A percentile compares a stretch with the other conserved stretches of the same genome.
Conservation (phyloP, 768 basidiomycete genomes). For the Coprinopsis marcescibilis region DNA sequence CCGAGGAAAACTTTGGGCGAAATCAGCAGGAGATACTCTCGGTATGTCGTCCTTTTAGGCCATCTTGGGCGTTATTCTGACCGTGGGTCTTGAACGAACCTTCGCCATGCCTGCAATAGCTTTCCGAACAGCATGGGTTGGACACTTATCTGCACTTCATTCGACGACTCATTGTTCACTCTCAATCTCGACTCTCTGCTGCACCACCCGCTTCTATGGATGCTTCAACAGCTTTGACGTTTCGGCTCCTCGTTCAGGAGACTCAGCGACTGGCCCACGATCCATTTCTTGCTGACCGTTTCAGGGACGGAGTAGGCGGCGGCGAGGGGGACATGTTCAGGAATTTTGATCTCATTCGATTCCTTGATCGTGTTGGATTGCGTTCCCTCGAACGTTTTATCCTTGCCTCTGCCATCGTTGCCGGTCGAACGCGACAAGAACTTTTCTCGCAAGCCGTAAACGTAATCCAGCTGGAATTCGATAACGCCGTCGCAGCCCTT, state of each 20-base stretch:
- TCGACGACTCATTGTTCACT: conserved; percentile 88
- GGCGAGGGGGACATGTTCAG: conserved; percentile 82
- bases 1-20: conserved; percentile 94
- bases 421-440: conserved; percentile 50
- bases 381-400: conserved; percentile 76
- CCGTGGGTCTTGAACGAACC: conserved; percentile 10
- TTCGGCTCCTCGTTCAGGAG: conserved; percentile 83
- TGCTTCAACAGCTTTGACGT: conserved; percentile 71
- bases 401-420: conserved; percentile 68
- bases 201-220: conserved; percentile 56
- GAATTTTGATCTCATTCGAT: conserved; percentile 78
- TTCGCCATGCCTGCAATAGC: conserved; percentile 50
- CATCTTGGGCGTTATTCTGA: conserved; percentile 11
- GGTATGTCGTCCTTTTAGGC: conserved; percentile 43
- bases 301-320: conserved; percentile 85
- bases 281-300: conserved; percentile 85
- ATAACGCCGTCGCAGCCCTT: conserved; percentile 67
- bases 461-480: conserved; percentile 73
- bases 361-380: conserved; percentile 75
- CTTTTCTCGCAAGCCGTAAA: conserved; percentile 58
- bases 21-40: conserved; percentile 93
- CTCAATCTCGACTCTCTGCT: conserved; percentile 63
- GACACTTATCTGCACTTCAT: conserved; percentile 98
- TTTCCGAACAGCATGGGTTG: conserved; percentile 93
- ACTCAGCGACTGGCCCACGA: conserved; percentile 85